phyloP scores from a whole-genome alignment of 768 basidiomycete species.

The Leccinum rimulosum region DNA sequence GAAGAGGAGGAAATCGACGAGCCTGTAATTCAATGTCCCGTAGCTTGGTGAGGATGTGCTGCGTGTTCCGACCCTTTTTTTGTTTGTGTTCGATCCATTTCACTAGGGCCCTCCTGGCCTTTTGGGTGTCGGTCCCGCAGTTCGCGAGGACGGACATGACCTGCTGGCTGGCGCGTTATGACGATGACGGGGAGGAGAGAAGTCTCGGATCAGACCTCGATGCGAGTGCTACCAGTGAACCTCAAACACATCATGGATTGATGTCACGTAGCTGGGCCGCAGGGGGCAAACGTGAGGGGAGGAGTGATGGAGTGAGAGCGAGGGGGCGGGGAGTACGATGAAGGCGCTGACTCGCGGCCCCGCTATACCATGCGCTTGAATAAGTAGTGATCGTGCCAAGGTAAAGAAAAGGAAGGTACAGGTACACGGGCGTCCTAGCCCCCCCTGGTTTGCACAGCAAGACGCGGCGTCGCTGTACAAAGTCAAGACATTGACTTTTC shows the following conservation, averaged over 20 bases:
- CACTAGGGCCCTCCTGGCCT: constrained; percentile 27
- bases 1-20: constrained; percentile 1
- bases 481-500: not conserved
- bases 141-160: constrained; percentile 33
- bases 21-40: constrained; percentile 28
- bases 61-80: constrained; percentile 24
- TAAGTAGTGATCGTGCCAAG: not conserved
- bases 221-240: constrained; percentile 28
- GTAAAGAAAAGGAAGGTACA: not conserved
- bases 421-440: not conserved
- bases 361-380: not conserved
- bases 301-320: not conserved
- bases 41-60: constrained; percentile 30
- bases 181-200: not conserved
- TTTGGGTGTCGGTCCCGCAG: constrained; percentile 27
- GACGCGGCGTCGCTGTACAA: not conserved
- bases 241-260: constrained; percentile 19
- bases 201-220: constrained; percentile 19
- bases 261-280: not conserved
- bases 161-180: constrained; percentile 13
- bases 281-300: not conserved
- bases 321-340: not conserved
- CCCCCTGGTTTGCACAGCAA: not conserved
- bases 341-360: not conserved
- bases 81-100: constrained; percentile 31